These are phyloP conservation scores for Nakazawaea molendinolei DNA, from an alignment of 805 yeast species.

Conservation along the genomic window DNA sequence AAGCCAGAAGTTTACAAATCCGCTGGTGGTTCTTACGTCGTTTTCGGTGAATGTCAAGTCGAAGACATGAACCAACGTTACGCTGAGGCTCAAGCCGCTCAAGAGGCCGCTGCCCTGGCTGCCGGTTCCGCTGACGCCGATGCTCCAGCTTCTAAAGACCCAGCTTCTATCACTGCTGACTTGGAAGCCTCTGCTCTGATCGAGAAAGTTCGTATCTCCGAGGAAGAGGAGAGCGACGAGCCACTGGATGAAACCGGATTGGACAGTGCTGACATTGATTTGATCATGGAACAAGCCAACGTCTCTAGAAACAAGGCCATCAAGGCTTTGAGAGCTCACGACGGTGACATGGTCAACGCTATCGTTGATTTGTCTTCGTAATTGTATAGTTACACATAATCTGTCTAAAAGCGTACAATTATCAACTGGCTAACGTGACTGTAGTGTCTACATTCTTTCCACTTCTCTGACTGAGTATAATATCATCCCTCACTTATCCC, in stretches of 20 bases:
- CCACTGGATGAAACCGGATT: constrained; percentile 84
- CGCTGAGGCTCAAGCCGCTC: constrained; percentile 77
- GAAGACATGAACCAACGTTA: constrained; percentile 89
- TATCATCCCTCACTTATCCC: too few relatives aligned
- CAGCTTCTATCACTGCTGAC: constrained; percentile 78
- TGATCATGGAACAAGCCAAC: constrained; percentile 87
- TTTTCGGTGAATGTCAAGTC: constrained; percentile 96
- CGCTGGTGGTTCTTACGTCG: constrained; percentile 89
- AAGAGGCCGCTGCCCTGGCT: constrained; percentile 50
- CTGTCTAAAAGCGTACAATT: neutral
- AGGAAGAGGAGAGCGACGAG: constrained; percentile 54
- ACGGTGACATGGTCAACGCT: constrained; percentile 94
- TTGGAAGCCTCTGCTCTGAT: constrained; percentile 58
- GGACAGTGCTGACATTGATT: constrained; percentile 72
- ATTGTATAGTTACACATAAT: neutral
- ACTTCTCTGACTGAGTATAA: too few relatives aligned
- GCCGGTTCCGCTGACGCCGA: constrained; percentile 29
- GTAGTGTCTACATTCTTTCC: too few relatives aligned
- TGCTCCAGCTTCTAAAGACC: constrained; percentile 45
- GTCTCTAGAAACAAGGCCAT: constrained; percentile 87
- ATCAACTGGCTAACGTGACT: too few relatives aligned
- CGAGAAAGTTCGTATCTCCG: constrained; percentile 26
- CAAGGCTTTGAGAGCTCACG: constrained; percentile 81
- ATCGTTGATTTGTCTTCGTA: constrained; percentile 65
- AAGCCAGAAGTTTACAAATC: constrained; percentile 93